phyloP scores from a whole-genome alignment of 768 basidiomycete species.

The Podaxis sp. region DNA sequence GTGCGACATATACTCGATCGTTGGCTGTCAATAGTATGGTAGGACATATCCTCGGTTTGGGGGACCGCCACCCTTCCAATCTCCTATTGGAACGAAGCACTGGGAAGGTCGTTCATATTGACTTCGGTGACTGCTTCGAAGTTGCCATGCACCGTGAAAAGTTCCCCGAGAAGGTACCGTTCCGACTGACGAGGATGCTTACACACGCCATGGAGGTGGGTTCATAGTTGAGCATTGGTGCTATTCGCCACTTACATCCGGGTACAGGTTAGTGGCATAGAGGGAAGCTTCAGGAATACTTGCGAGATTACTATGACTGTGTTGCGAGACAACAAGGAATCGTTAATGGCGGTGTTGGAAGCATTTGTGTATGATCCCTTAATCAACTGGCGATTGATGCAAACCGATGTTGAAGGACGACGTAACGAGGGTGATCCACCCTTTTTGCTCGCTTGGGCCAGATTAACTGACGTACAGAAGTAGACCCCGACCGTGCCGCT shows the following conservation, averaged over 20 bases:
- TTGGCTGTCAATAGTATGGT: constrained; percentile 98
- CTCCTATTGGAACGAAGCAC: constrained; percentile 86
- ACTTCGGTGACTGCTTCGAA: constrained; percentile 98
- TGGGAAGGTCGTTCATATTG: constrained; percentile 95
- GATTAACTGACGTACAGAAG: constrained; percentile 36
- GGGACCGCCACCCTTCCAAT: constrained; percentile 98
- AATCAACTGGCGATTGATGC: constrained; percentile 95
- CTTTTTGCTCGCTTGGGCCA: not conserved
- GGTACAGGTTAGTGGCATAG: constrained; percentile 88
- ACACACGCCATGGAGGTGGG: constrained; percentile 98
- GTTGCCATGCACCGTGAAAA: constrained; percentile 98
- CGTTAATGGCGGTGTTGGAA: constrained; percentile 97
- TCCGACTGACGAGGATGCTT: constrained; percentile 96
- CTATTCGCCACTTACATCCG: constrained; percentile 15
- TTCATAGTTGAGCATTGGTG: not conserved
- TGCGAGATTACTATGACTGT: constrained; percentile 99
- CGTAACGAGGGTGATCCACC: constrained; percentile 57
- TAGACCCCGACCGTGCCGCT: constrained; percentile 51
- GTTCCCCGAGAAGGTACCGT: constrained; percentile 98
- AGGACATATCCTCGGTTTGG: constrained; percentile 94
- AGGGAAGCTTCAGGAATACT: constrained; percentile 93
- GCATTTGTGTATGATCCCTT: constrained; percentile 98
- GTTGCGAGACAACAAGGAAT: constrained; percentile 94
- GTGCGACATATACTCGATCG: constrained; percentile 93
- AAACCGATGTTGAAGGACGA: constrained; percentile 72